These are phyloP conservation scores for Alternaria postmessia DNA, from an alignment of 2,329 filamentous ascomycete genomes.

Conservation along the genomic window DNA sequence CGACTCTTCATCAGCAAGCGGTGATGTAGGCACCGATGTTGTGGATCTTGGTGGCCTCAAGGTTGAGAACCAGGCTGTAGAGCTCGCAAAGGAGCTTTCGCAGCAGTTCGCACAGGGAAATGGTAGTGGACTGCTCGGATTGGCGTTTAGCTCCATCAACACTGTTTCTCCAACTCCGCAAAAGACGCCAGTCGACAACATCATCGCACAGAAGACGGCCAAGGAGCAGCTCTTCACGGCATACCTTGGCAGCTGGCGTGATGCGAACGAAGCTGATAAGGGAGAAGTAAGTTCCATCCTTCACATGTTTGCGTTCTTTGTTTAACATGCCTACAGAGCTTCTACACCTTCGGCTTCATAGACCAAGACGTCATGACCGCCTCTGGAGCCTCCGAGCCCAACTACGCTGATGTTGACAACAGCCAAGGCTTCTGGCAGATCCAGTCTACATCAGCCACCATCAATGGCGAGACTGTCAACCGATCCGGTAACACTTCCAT, in stretches of 20 bases:
- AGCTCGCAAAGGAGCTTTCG: conserved; percentile 68
- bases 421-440: conserved; percentile 71
- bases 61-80: conserved; percentile 67
- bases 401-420: conserved; percentile 63
- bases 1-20: conserved; percentile 68
- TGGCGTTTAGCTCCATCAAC: conserved; percentile 67
- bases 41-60: conserved; percentile 67
- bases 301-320: rapidly evolving
- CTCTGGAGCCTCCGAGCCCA: conserved; percentile 63
- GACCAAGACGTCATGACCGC: conserved; percentile 51
- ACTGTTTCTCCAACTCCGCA: conserved; percentile 59
- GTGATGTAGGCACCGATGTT: conserved; percentile 69
- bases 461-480: conserved; percentile 49
- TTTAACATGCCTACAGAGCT: conserved; percentile 12
- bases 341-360: conserved; percentile 62
- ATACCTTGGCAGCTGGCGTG: conserved; percentile 31
- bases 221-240: conserved; percentile 27
- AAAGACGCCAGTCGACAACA: conserved; percentile 66
- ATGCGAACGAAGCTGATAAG: conserved; percentile 27
- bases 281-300: conserved; percentile 11
- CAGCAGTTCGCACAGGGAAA: conserved; percentile 59
- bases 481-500: conserved; percentile 51
- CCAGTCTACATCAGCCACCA: conserved; percentile 60
- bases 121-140: conserved; percentile 66
- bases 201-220: conserved; percentile 36